Base-by-base conservation (phyloP, 176 grass and related monocot genomes). In the Zoysia pacifica region DNA sequence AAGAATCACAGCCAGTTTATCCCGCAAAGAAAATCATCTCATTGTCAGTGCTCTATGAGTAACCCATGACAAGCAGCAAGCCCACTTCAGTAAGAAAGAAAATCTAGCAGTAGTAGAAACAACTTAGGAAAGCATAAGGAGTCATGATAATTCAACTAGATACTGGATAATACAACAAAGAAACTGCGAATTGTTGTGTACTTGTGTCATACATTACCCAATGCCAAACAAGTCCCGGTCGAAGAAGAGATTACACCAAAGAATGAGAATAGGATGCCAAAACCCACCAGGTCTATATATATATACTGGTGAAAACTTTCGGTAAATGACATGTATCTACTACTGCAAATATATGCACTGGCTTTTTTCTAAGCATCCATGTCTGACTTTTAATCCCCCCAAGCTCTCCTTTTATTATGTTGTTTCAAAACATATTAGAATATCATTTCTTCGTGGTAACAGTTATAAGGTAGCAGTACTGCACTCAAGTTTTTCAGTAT, bases 221-320 rank as follows among this genome's bases (percentile, higher is more conserved):
- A 90, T 84, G 94, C 94, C 75, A 28, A 97, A 93, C 81, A 97
- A 92, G 47, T 91, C 94, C 83, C 91, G 90, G 62, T 97, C 94
- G 7, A 97, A 97, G 79, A 97, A 92, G 79, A 97, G 73, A 97
- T 89, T 64, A 94, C 73, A 62, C 85, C 94, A 68, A 97, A 85
- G 83, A 97, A 94, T 15, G 91, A 85, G 86, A 97, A 97, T 65
- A 97, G 76, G 70, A 97, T 90, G 56, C 89, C 90, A 87, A 94
- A 97, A 47, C 94, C 94, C 69, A 94, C 85, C 56, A 97, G 83
- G 72, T 91, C 94, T 77, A 97, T 94, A 65, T 48, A 65, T 48
- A 76, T 51, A 11, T 72, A 71, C 10, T 51, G 9, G 49, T 60
- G 36, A 49, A 3, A 53, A 42, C 5, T 84, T 84, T 85, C 6